Conservation (phyloP, 768 basidiomycete genomes). For the Dioszegia hungarica region DNA sequence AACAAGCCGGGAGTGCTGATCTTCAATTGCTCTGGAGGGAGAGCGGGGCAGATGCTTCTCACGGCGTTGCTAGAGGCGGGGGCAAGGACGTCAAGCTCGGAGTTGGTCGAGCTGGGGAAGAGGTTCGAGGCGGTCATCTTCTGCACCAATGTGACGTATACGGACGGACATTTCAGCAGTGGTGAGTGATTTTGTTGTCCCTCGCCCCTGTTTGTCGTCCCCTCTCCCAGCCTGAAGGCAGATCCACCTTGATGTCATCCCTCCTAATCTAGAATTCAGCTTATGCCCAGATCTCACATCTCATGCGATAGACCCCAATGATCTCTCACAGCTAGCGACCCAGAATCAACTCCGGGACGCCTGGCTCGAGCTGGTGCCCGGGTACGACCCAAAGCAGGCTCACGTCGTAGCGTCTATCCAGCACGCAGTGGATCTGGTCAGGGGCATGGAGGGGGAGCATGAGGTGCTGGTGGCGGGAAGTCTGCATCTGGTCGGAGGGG, state of each 20-base stretch:
- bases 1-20: slow-evolving; percentile 57
- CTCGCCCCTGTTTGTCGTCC: too few species aligned
- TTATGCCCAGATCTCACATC: slow-evolving; percentile 66
- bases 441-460: slow-evolving; percentile 47
- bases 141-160: slow-evolving; percentile 93
- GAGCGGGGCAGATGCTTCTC: slow-evolving; percentile 72
- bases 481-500: slow-evolving; percentile 86
- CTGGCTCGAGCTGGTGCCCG: slow-evolving; percentile 64
- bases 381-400: slow-evolving; percentile 60
- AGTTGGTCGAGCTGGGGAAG: slow-evolving; percentile 22
- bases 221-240: too few species aligned
- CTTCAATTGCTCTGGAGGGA: slow-evolving; percentile 92
- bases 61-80: slow-evolving; percentile 58
- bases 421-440: slow-evolving; percentile 70
- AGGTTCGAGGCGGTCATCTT: slow-evolving; percentile 80
- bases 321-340: slow-evolving; percentile 63
- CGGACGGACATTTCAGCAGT: slow-evolving; percentile 81
- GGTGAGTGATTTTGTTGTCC: too few species aligned
- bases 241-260: too few species aligned
- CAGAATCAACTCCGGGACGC: slow-evolving; percentile 71
- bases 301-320: slow-evolving; percentile 60
- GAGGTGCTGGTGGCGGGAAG: slow-evolving; percentile 87
- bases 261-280: too few species aligned
- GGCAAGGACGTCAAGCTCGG: slow-evolving; percentile 25
- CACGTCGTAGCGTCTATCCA: slow-evolving; percentile 83